A percentile compares a stretch with the other conserved stretches of the same genome.
Evolutionary conservation across 495 filamentous ascomycete genomes (phyloP).

Genomic region (Acidomyces sp.): DNA sequence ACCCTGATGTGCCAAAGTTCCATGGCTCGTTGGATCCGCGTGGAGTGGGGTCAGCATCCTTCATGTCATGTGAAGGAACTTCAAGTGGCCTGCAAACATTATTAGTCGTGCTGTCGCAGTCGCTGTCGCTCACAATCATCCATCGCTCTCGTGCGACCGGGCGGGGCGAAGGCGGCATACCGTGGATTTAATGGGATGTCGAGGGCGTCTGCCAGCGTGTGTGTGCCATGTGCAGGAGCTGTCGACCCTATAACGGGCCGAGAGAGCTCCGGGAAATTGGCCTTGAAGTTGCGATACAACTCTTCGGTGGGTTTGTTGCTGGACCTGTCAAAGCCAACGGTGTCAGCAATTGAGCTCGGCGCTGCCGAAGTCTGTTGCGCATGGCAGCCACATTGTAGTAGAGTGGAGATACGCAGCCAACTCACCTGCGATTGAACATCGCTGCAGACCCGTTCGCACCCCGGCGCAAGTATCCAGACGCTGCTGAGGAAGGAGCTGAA

Average conservation of each 20-base stretch:
- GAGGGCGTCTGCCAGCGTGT: conserved; percentile 28
- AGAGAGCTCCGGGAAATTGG: conserved; percentile 50
- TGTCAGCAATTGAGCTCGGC: conserved; percentile 3
- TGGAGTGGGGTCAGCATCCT: conserved; percentile 70
- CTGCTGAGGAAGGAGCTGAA: too few species aligned
- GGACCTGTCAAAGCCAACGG: too few species aligned
- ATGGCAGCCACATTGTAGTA: conserved; percentile 6
- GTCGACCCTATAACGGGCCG: conserved; percentile 30
- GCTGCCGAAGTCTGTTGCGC: neutral
- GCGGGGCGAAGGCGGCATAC: conserved; percentile 15
- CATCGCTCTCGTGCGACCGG: neutral
- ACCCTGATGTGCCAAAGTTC: conserved; percentile 41
- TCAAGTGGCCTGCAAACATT: conserved; percentile 44
- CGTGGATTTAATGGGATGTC: conserved; percentile 25
- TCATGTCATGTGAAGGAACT: conserved; percentile 41
- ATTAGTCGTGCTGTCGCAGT: conserved; percentile 59
- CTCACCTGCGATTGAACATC: conserved; percentile 33
- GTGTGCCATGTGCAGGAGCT: conserved; percentile 14
- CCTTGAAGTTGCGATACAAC: conserved; percentile 70
- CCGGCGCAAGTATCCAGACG: too few species aligned
- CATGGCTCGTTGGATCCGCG: conserved; percentile 62
- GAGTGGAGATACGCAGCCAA: too few species aligned
- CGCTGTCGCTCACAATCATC: conserved; percentile 28
- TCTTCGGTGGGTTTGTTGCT: conserved; percentile 81
- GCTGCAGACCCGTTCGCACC: conserved; percentile 9